Conservation (phyloP, 176 grass and related monocot genomes). For the Ensete ventricosum region DNA sequence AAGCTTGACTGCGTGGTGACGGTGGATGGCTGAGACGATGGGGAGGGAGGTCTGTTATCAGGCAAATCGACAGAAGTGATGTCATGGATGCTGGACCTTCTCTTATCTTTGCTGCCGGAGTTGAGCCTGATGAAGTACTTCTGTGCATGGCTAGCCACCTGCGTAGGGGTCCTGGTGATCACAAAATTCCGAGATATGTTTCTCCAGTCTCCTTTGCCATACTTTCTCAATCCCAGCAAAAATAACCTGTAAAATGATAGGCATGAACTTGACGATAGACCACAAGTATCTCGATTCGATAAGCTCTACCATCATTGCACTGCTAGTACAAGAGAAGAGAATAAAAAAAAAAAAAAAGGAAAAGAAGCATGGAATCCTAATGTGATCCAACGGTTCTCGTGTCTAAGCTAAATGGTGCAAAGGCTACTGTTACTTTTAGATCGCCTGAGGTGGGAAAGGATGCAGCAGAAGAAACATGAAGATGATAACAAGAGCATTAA, state of each 20-base stretch:
- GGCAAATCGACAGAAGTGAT: slow-evolving; percentile 64
- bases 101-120: slow-evolving; percentile 82
- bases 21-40: slow-evolving; percentile 34
- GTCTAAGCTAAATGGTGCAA: too few relatives aligned
- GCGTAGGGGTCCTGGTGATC: slow-evolving; percentile 64
- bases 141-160: slow-evolving; percentile 89
- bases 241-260: slow-evolving; percentile 42
- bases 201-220: slow-evolving; percentile 93
- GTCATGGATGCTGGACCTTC: slow-evolving; percentile 88
- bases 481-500: background rate
- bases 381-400: too few relatives aligned
- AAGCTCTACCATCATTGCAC: too few relatives aligned
- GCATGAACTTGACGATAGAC: background rate
- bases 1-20: slow-evolving; percentile 37
- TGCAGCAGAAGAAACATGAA: too few relatives aligned
- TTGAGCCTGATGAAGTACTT: slow-evolving; percentile 93
- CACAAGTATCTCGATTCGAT: too few relatives aligned
- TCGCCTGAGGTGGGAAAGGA: too few relatives aligned
- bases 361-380: too few relatives aligned
- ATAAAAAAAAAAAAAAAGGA: too few relatives aligned
- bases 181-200: slow-evolving; percentile 82
- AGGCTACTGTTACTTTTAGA: too few relatives aligned
- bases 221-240: slow-evolving; percentile 58
- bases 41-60: slow-evolving; percentile 35
- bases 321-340: too few relatives aligned